A percentile compares a stretch with the other conserved stretches of the same genome.
Conservation (phyloP, 805 yeast genomes). For the Naumovozyma castellii region DNA sequence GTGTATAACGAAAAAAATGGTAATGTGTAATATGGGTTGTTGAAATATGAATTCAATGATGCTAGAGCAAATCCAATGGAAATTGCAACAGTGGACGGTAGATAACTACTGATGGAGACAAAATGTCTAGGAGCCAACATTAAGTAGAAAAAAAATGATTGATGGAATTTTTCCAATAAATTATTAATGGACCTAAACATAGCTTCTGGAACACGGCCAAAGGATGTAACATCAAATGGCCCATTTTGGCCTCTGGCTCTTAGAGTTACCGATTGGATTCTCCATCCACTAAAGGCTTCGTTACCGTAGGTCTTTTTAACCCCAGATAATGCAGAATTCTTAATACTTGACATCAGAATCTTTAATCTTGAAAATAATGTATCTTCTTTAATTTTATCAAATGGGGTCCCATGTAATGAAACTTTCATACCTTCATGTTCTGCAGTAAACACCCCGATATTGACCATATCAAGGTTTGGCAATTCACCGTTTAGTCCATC, state of each 20-base stretch:
- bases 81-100: conserved; percentile 73
- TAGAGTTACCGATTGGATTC: conserved; percentile 80
- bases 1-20: conserved; percentile 14
- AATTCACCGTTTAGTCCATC: conserved; percentile 92
- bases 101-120: conserved; percentile 87
- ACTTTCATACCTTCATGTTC: conserved; percentile 68
- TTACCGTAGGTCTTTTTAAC: conserved; percentile 54
- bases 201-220: conserved; percentile 85
- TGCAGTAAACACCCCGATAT: conserved; percentile 64
- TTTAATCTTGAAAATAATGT: conserved; percentile 48
- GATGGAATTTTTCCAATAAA: conserved; percentile 90
- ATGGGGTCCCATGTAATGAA: conserved; percentile 52
- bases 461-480: conserved; percentile 85
- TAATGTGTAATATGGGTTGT: conserved; percentile 18
- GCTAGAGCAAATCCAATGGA: conserved; percentile 63
- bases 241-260: conserved; percentile 56
- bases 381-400: conserved; percentile 36
- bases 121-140: conserved; percentile 67
- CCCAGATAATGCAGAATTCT: conserved; percentile 63
- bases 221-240: conserved; percentile 76
- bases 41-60: conserved; percentile 48
- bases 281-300: conserved; percentile 93
- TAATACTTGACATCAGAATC: conserved; percentile 56
- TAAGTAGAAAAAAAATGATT: conserved; percentile 87
- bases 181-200: conserved; percentile 83